Conservation (phyloP, 2,329 filamentous ascomycete species). For the Zymoseptoria crescenta region DNA sequence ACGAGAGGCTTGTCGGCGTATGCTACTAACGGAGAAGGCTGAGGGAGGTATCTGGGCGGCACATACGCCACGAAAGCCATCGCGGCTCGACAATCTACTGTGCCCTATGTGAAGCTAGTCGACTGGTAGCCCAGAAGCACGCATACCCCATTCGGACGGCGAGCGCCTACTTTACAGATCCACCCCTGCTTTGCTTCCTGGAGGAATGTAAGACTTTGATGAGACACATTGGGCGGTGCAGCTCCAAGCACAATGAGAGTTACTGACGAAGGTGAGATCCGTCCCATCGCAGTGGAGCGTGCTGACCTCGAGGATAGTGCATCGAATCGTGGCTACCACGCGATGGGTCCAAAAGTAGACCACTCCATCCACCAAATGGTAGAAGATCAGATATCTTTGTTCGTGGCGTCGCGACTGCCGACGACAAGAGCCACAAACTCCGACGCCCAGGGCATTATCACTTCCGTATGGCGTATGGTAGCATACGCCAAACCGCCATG, state of each 20-base stretch:
- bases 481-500: background rate
- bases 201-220: background rate
- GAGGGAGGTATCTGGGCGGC: background rate
- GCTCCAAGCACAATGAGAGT: background rate
- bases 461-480: background rate
- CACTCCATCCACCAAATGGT: background rate
- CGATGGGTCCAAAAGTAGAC: background rate
- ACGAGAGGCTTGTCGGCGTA: background rate
- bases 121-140: background rate
- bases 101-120: background rate
- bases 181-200: background rate
- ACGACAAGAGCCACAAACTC: background rate
- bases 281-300: background rate
- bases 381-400: background rate
- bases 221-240: background rate
- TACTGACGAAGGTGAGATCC: background rate
- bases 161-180: background rate
- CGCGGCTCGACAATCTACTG: background rate
- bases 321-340: background rate
- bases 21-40: background rate
- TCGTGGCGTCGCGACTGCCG: background rate
- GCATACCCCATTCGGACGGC: background rate
- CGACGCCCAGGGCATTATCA: background rate
- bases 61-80: background rate
- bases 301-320: no score